Evolutionary conservation across 768 basidiomycete genomes (phyloP).

Genomic region (Coprinellus aureogranulatus): DNA sequence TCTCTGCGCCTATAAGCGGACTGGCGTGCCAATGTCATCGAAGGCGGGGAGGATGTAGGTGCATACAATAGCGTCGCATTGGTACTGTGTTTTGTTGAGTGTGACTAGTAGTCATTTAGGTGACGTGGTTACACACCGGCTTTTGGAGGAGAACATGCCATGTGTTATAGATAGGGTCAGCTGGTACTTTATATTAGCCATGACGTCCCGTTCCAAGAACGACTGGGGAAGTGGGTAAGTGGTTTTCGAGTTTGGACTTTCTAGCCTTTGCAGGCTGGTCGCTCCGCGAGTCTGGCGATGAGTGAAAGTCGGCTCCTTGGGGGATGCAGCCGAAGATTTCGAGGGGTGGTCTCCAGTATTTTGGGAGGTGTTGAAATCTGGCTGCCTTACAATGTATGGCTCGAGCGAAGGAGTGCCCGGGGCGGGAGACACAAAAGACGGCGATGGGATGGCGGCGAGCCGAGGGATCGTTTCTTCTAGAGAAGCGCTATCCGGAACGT

Average conservation of each 20-base stretch:
- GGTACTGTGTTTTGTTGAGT: background rate
- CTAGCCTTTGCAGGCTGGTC: background rate
- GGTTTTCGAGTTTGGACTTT: background rate
- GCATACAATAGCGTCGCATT: background rate
- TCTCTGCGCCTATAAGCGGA: background rate
- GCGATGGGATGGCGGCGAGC: too few species aligned
- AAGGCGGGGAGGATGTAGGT: background rate
- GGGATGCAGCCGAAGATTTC: too few species aligned
- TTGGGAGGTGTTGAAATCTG: too few species aligned
- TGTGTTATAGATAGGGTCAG: constrained; percentile 1
- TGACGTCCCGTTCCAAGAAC: constrained; percentile 2
- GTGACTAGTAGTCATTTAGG: background rate
- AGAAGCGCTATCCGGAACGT: background rate
- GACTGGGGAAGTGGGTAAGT: background rate
- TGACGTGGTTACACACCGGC: constrained; percentile 13
- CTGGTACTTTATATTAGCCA: constrained; percentile 2
- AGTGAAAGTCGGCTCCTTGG: too few species aligned
- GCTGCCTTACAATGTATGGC: too few species aligned
- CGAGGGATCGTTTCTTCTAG: too few species aligned
- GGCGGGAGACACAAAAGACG: too few species aligned
- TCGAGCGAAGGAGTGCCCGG: too few species aligned
- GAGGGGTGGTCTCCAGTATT: too few species aligned
- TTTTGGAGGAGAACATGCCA: constrained; percentile 1
- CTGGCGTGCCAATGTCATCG: background rate
- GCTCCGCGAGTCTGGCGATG: background rate